Conservation (phyloP, 257 asterid species). For the Mentha longifolia region DNA sequence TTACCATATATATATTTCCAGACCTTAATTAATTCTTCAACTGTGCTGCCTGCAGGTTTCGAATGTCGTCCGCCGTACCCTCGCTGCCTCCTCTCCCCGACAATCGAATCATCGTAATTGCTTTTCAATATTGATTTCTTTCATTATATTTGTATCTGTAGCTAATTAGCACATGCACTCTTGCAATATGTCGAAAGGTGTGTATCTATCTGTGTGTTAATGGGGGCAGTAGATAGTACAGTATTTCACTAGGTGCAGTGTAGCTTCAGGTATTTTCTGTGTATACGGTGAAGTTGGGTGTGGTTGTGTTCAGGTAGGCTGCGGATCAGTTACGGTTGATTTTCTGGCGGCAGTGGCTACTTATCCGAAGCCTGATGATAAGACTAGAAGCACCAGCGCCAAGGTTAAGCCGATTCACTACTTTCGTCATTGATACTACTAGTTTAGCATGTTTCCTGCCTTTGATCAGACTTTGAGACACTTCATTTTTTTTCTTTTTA, state of each 20-base stretch:
- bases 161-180: neutral
- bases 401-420: constrained; percentile 46
- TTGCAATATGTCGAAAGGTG: too few species aligned
- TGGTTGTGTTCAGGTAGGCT: constrained; percentile 66
- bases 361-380: constrained; percentile 94
- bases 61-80: constrained; percentile 51
- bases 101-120: constrained; percentile 59
- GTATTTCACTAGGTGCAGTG: neutral
- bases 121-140: neutral
- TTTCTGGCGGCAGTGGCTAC: constrained; percentile 85
- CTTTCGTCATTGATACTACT: neutral
- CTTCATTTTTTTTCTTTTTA: neutral
- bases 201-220: too few species aligned
- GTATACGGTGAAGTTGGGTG: constrained; percentile 27
- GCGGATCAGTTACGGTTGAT: constrained; percentile 68
- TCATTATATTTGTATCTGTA: neutral
- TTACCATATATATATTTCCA: neutral
- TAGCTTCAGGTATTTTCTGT: neutral
- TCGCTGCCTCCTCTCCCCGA: constrained; percentile 63
- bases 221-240: neutral
- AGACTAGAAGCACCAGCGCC: constrained; percentile 77
- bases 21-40: neutral
- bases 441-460: neutral
- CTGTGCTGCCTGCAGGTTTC: constrained; percentile 37
- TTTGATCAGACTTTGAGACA: neutral